These are phyloP conservation scores for Schizosaccharomyces pombe DNA, from an alignment of 805 yeast genomes.

Conservation along the genomic window DNA sequence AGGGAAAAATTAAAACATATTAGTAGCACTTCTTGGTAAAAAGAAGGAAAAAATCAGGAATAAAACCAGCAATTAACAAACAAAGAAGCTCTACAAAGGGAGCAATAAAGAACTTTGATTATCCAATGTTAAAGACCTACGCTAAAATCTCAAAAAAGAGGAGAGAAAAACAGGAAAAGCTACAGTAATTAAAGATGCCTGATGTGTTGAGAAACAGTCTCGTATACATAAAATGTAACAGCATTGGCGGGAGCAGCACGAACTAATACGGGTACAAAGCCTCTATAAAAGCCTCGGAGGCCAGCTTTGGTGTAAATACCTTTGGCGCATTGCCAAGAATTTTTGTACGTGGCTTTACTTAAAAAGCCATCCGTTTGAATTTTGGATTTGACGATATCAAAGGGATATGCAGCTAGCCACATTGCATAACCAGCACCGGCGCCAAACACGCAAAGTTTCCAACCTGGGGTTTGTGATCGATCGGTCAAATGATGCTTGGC, in stretches of 20 bases:
- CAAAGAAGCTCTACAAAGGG: no score
- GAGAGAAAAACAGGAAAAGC: neutral
- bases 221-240: constrained; percentile 86
- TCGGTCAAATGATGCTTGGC: constrained; percentile 15
- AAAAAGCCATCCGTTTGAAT: constrained; percentile 41
- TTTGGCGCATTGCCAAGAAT: constrained; percentile 34
- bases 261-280: constrained; percentile 73
- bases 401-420: constrained; percentile 6
- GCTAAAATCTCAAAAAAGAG: no score
- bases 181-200: neutral
- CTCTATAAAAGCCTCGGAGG: constrained; percentile 58
- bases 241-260: constrained; percentile 98
- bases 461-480: constrained; percentile 45
- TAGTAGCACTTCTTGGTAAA: no score
- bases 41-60: no score
- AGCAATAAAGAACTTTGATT: no score
- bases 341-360: constrained; percentile 16
- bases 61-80: no score
- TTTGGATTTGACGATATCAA: constrained; percentile 60
- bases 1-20: no score
- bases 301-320: constrained; percentile 38
- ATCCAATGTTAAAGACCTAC: no score
- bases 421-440: constrained; percentile 60
- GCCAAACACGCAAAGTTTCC: constrained; percentile 70
- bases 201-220: constrained; percentile 23